A percentile compares a stretch with the other conserved stretches of the same genome.
phyloP scores from a whole-genome alignment of 75 land plant species.

The Chamaecyparis obtusa region DNA sequence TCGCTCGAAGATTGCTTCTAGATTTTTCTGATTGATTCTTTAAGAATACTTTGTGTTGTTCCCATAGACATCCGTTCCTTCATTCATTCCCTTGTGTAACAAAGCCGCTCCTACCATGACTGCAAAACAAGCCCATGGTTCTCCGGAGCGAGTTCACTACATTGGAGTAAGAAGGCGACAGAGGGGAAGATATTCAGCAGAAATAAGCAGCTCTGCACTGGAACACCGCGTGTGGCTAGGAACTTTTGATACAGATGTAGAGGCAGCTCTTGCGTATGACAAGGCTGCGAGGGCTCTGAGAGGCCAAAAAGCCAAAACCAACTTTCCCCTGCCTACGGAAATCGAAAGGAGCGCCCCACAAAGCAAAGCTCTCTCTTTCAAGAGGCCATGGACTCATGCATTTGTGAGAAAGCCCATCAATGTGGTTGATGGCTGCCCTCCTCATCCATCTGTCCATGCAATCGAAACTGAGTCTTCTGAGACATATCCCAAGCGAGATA shows the following conservation, averaged over 20 bases:
- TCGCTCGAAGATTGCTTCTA: too few species aligned
- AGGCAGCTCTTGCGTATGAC: neutral
- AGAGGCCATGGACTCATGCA: neutral
- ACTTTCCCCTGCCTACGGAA: neutral
- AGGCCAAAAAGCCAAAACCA: neutral
- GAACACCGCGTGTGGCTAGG: neutral
- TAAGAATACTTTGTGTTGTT: too few species aligned
- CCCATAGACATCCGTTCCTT: too few species aligned
- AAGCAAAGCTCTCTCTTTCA: too few species aligned
- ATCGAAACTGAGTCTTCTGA: too few species aligned
- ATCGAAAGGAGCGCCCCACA: neutral
- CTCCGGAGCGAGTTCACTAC: constrained; percentile 2
- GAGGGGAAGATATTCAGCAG: constrained; percentile 65
- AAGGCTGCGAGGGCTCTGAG: neutral
- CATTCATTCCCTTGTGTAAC: too few species aligned
- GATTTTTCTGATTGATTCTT: too few species aligned
- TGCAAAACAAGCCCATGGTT: too few species aligned
- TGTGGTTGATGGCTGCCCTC: too few species aligned
- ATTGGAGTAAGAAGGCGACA: constrained; percentile 52
- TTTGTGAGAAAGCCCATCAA: neutral
- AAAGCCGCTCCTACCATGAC: too few species aligned
- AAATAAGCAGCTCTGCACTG: neutral
- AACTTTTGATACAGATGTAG: neutral
- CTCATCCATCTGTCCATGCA: too few species aligned
- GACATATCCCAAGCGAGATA: too few species aligned